Base-by-base conservation (phyloP, 345 rosid genomes). In the Eucalyptus marginata region DNA sequence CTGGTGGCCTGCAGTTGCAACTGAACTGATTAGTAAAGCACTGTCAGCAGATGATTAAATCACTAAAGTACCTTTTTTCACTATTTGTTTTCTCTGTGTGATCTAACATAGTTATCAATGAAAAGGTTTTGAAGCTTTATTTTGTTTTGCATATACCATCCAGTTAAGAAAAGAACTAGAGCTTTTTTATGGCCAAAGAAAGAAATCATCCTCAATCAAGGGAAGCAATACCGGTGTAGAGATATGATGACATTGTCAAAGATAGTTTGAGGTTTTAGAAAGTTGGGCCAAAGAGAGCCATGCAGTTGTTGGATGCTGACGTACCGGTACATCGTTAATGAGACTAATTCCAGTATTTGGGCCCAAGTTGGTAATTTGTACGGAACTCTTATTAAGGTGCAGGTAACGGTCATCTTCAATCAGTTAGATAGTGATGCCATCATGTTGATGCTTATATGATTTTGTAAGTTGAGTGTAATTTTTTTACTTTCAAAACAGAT, bases 111-210 rank as follows among this genome's bases (percentile, higher is more conserved):
- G 87, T 88, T 62, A 51, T 86, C 87, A 90, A 51, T 92, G 86
- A 93, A 89, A 62, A 81, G n/a, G 11, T 62, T 86, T 86, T 93
- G 91, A 93, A 96, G 95, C 90, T 95, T 94, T 91, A 88, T 93
- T 87, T 92, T 92, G 92, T 95, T 95, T 93, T 95, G 94, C 92
- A 89, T 93, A 94, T 95, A 90, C 92, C 80, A 93, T 95, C 94
- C 96, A 95, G 94, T 95, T 91, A 93, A 94, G 92, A 71, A 94
- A 94, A 93, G 98, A 94, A 89, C 88, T 94, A 94, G 92, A 91
- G 95, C 95, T 88, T 93, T 92, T 94, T 93, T 91, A 92, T 95
- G 94, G 95, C 91, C 94, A 94, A 96, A 94, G 95, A 96, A 96
- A 94, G 94, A 92, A 91, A 93, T 91, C 94, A 90, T 92, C 95